Evolutionary conservation across 2,329 filamentous ascomycete species (phyloP).

Genomic region (Talaromyces verruculosus): DNA sequence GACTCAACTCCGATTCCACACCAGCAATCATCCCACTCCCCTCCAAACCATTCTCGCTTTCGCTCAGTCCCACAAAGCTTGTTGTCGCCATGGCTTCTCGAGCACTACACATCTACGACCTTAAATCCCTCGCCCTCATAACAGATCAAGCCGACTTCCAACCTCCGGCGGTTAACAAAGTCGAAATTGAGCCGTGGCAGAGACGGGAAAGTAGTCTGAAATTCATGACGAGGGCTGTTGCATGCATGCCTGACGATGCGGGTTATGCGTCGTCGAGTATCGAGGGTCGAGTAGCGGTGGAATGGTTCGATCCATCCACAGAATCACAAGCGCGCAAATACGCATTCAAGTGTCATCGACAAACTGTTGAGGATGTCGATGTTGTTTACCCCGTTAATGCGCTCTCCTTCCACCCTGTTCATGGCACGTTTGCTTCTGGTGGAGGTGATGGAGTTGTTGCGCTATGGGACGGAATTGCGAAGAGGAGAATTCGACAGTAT

Average conservation of each 20-base stretch:
- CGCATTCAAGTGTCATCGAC: slow-evolving; percentile 97
- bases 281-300: slow-evolving; percentile 91
- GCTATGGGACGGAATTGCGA: slow-evolving; percentile 87
- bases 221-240: slow-evolving; percentile 89
- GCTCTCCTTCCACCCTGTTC: slow-evolving; percentile 78
- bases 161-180: slow-evolving; percentile 38
- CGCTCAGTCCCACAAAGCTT: slow-evolving; percentile 74
- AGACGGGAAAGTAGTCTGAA: slow-evolving; percentile 90
- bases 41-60: slow-evolving; percentile 85
- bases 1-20: slow-evolving; percentile 54
- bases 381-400: slow-evolving; percentile 91
- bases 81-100: slow-evolving; percentile 95
- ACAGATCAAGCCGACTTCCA: slow-evolving; percentile 48
- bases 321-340: slow-evolving; percentile 92
- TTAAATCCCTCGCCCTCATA: slow-evolving; percentile 63
- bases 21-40: slow-evolving; percentile 71
- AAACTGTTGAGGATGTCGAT: slow-evolving; percentile 67
- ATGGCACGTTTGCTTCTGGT: slow-evolving; percentile 83
- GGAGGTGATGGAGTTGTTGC: slow-evolving; percentile 91
- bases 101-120: slow-evolving; percentile 91
- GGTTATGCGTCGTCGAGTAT: slow-evolving; percentile 92
- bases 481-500: slow-evolving; percentile 86
- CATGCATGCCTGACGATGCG: slow-evolving; percentile 94
- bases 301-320: slow-evolving; percentile 91
- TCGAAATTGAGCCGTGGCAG: slow-evolving; percentile 78